A percentile compares a stretch with the other conserved stretches of the same genome.
Evolutionary conservation across 352 stramenopile species (phyloP).

Genomic region (Phytopythium aichiense): DNA sequence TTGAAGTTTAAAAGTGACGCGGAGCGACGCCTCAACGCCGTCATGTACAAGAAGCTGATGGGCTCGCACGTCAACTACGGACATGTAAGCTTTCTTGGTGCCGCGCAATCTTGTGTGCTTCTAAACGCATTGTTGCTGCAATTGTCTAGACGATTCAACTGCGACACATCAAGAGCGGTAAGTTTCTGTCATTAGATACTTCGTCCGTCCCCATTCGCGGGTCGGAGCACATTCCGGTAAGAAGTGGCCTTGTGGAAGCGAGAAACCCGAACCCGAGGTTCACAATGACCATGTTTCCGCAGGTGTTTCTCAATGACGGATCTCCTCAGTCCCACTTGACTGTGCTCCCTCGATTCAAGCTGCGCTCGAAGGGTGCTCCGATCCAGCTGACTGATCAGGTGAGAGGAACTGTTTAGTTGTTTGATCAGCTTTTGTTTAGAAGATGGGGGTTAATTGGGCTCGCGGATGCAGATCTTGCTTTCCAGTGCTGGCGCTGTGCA

Average conservation of each 20-base stretch:
- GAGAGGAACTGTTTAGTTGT: not conserved
- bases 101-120: not conserved
- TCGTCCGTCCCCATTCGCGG: conserved; percentile 44
- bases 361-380: conserved; percentile 55
- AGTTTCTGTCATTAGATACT: conserved; percentile 48
- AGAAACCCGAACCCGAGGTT: too few species aligned
- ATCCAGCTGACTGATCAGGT: conserved; percentile 70
- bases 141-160: conserved; percentile 49
- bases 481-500: conserved; percentile 41
- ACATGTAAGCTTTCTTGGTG: conserved; percentile 24
- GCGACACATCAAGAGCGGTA: conserved; percentile 53
- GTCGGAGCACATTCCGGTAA: conserved; percentile 47
- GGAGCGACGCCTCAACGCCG: conserved; percentile 58
- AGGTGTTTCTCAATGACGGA: conserved; percentile 49
- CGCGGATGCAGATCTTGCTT: conserved; percentile 35
- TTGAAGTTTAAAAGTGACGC: conserved; percentile 70
- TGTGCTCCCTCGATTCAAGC: conserved; percentile 57
- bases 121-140: not conserved
- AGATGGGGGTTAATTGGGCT: not conserved
- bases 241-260: not conserved
- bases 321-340: conserved; percentile 47
- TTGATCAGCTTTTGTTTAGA: not conserved
- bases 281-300: not conserved
- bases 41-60: conserved; percentile 66
- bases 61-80: conserved; percentile 61